Conservation (phyloP, 2,329 filamentous ascomycete genomes). For the Dactylellina haptotyla region DNA sequence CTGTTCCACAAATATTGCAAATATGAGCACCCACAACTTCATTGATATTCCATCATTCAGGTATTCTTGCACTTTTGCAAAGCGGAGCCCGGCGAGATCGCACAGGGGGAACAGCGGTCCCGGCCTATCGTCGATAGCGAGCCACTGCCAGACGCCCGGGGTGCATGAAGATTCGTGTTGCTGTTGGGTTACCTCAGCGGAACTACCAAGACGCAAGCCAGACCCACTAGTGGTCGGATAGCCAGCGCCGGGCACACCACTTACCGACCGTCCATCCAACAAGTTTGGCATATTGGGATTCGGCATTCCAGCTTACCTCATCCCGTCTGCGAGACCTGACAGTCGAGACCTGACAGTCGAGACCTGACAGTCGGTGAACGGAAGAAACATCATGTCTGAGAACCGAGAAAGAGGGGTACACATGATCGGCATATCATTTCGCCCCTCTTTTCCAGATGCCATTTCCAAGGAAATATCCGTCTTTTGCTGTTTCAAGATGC, state of each 20-base stretch:
- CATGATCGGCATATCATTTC: slow-evolving; percentile 34
- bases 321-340: slow-evolving; percentile 26
- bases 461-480: slow-evolving; percentile 11
- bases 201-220: neutral
- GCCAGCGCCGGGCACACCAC: neutral
- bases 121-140: too few species aligned
- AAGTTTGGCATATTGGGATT: neutral
- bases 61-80: too few species aligned
- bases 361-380: neutral
- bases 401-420: slow-evolving; percentile 1
- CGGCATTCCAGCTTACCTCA: slow-evolving; percentile 44
- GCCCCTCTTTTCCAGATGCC: slow-evolving; percentile 4
- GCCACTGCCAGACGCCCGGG: too few species aligned
- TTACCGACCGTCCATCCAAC: slow-evolving; percentile 5
- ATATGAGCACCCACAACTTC: too few species aligned
- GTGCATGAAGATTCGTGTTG: too few species aligned
- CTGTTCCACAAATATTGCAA: too few species aligned
- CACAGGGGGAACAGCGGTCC: too few species aligned
- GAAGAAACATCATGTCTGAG: neutral
- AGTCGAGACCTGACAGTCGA: slow-evolving; percentile 9
- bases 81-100: too few species aligned
- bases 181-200: too few species aligned
- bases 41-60: too few species aligned
- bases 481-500: too few species aligned
- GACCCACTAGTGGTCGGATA: neutral